Evolutionary conservation across 208 protist species (phyloP), one percentile per base, ranked within the genome.

Genomic region (Wallacemonas sp.): DNA sequence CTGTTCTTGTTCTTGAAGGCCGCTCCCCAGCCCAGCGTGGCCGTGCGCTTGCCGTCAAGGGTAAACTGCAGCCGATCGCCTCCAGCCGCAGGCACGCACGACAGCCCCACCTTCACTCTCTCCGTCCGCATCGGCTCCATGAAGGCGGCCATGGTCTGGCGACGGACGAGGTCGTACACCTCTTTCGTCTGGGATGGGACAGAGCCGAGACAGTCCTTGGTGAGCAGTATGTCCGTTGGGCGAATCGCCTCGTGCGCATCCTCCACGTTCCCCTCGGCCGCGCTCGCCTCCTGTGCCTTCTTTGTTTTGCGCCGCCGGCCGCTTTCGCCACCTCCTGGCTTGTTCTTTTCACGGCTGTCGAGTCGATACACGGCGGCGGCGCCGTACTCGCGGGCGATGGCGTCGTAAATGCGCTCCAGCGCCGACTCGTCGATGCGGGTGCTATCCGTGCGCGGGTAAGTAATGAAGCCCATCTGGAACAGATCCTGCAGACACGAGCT

Each of bases 361-460:
- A 84, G 45, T 80, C 93, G 79, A 88, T 91, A 88, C 89, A 99
- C 67, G 15, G 75, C 21, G 68, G 95, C 97, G 66, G 98, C 98
- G 69, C 99, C 98, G 78, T 93, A 96, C 51, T 97, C 95, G 72
- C 98, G 98, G 70, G 98, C 98, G 51, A 99, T 98, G 60, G 97
- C 96, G 22, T 88, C 88, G 55, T 99, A 99, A 53, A 99, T 99
- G 77, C 98, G 96, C 56, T 97, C 96, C 70, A 99, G 96, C 31
- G 98, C 96, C 59, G 93, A 75, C 2, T 89, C 89, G 56, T 94
- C 88, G 54, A 97, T 88, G 65, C 91, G 91, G 24, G 72, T 88
- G 70, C 87, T 94, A 75, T 97, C 91, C 5, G 91, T 95, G 36
- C 91, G 71, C 19, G 91, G 91, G 72, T 97, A 97, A 15, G 91